Evolutionary conservation across 2,329 filamentous ascomycete genomes (phyloP).

Genomic region (Cryphonectria japonica): DNA sequence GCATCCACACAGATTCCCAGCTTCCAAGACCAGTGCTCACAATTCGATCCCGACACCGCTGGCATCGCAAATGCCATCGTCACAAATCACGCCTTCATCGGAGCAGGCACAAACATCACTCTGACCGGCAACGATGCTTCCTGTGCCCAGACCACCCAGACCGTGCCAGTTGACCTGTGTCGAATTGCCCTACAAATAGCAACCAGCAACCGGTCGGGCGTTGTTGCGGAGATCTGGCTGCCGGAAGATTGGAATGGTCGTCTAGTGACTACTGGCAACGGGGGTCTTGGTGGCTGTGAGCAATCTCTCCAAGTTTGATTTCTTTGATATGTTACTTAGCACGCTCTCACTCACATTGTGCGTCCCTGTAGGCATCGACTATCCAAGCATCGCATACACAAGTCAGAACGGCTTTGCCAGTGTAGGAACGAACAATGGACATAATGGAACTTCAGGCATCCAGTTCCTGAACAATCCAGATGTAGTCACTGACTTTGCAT

Average conservation of each 20-base stretch:
- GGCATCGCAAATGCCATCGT: slow-evolving; percentile 21
- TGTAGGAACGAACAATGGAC: slow-evolving; percentile 55
- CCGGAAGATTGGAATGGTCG: slow-evolving; percentile 50
- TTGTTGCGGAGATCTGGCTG: slow-evolving; percentile 53
- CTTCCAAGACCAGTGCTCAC: slow-evolving; percentile 15
- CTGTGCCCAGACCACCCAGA: slow-evolving; percentile 35
- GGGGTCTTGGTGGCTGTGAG: slow-evolving; percentile 51
- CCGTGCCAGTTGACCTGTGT: slow-evolving; percentile 33
- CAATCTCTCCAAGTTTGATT: neutral
- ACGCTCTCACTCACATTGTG: neutral
- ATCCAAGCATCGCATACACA: slow-evolving; percentile 51
- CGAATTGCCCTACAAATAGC: slow-evolving; percentile 36
- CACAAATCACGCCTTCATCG: slow-evolving; percentile 22
- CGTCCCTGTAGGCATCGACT: slow-evolving; percentile 42
- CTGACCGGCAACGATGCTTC: slow-evolving; percentile 39
- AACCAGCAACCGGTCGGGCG: slow-evolving; percentile 44
- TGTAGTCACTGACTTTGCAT: slow-evolving; percentile 42
- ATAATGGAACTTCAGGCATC: slow-evolving; percentile 46
- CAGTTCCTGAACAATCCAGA: slow-evolving; percentile 43
- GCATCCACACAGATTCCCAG: neutral
- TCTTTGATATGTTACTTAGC: neutral
- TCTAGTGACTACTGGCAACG: slow-evolving; percentile 53
- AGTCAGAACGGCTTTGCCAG: slow-evolving; percentile 48
- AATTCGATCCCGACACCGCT: slow-evolving; percentile 6
- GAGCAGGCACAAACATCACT: slow-evolving; percentile 39